Percentiles rank a stretch among this genome's conserved stretches.
phyloP scores from a whole-genome alignment of 2,329 filamentous ascomycete species.

The Pyricularia grisea region DNA sequence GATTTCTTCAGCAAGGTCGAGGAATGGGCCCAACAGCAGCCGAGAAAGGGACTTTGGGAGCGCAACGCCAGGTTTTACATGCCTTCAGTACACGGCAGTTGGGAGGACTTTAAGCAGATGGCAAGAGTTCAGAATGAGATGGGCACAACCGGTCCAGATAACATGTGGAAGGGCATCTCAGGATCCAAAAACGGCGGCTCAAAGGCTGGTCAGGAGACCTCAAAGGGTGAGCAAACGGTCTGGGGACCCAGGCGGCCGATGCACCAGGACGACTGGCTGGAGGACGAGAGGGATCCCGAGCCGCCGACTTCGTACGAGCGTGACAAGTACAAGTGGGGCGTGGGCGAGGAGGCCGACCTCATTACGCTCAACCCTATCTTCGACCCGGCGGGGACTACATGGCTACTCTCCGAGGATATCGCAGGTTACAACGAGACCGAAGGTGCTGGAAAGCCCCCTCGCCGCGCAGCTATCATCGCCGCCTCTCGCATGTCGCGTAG shows the following conservation, averaged over 20 bases:
- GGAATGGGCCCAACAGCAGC: conserved; percentile 62
- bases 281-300: conserved; percentile 60
- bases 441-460: conserved; percentile 50
- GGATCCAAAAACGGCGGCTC: conserved; percentile 20
- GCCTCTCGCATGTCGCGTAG: conserved; percentile 73
- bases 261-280: conserved; percentile 61
- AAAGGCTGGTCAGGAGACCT: conserved; percentile 22
- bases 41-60: conserved; percentile 74
- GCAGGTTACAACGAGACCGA: conserved; percentile 68
- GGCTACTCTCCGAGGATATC: conserved; percentile 74
- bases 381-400: conserved; percentile 78
- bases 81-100: conserved; percentile 64
- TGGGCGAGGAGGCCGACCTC: conserved; percentile 82
- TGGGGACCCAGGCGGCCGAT: conserved; percentile 76
- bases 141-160: conserved; percentile 55
- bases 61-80: conserved; percentile 71
- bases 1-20: conserved; percentile 61
- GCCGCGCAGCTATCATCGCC: conserved; percentile 82
- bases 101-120: conserved; percentile 74
- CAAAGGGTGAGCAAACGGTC: conserved; percentile 50
- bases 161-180: conserved; percentile 51
- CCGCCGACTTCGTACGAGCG: conserved; percentile 67
- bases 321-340: conserved; percentile 78
- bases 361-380: conserved; percentile 90
- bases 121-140: conserved; percentile 66